Conservation (phyloP, 148 eudicot species). For the Nepenthes mirabilis region DNA sequence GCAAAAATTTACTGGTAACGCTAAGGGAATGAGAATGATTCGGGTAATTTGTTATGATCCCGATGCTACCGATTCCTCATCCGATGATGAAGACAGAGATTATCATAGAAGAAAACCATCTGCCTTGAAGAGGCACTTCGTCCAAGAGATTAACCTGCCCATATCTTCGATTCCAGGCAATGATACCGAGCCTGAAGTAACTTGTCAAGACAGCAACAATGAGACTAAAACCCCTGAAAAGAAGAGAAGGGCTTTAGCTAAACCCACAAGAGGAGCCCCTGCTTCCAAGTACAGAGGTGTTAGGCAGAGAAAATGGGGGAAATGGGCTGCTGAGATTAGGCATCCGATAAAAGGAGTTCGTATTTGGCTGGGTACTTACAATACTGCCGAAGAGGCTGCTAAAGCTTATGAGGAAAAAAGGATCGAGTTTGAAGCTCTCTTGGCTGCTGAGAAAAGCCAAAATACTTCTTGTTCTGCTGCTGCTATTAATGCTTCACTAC, state of each 20-base stretch:
- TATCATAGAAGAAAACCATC: conserved; percentile 1
- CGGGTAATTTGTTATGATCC: conserved; percentile 40
- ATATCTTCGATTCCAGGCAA: neutral
- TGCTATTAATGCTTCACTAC: conserved; percentile 1
- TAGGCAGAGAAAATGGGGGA: conserved; percentile 77
- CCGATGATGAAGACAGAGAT: conserved; percentile 28
- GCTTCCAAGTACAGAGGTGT: conserved; percentile 49
- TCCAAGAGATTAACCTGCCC: conserved; percentile 40
- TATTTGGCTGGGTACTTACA: conserved; percentile 69
- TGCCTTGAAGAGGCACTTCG: conserved; percentile 26
- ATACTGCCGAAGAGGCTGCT: conserved; percentile 68
- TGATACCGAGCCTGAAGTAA: conserved; percentile 30
- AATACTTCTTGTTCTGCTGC: conserved; percentile 12
- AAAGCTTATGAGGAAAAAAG: conserved; percentile 43
- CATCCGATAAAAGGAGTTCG: conserved; percentile 45
- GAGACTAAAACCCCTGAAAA: conserved; percentile 21
- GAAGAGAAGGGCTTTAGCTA: conserved; percentile 20
- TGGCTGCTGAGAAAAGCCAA: conserved; percentile 22
- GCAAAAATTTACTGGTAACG: neutral
- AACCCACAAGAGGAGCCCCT: conserved; percentile 5
- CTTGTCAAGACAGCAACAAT: conserved; percentile 44
- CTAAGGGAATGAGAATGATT: conserved; percentile 17
- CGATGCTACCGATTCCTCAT: conserved; percentile 50
- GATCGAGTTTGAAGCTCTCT: conserved; percentile 23
- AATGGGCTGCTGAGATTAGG: conserved; percentile 92